Evolutionary conservation across 805 yeast genomes (phyloP).

Genomic region (Kluyveromyces dobzhanskii): DNA sequence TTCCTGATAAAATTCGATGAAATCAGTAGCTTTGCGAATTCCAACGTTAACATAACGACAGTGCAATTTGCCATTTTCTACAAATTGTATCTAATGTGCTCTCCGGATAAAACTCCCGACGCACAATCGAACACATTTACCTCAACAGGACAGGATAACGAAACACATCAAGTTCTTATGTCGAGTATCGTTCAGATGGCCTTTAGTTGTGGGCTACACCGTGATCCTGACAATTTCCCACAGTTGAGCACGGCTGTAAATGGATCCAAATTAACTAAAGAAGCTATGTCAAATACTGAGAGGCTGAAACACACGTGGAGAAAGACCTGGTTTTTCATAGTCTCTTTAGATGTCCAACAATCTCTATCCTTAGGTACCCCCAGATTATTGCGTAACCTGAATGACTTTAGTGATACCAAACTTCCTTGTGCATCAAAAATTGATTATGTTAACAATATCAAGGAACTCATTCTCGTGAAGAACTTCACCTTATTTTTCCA

Average conservation of each 20-base stretch:
- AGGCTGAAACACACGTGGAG: slow-evolving; percentile 43
- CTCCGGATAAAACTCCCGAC: slow-evolving; percentile 38
- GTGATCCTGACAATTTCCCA: slow-evolving; percentile 54
- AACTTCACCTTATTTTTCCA: slow-evolving; percentile 40
- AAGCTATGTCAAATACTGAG: slow-evolving; percentile 25
- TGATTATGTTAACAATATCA: slow-evolving; percentile 31
- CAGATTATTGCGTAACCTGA: slow-evolving; percentile 30
- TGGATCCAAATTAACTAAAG: slow-evolving; percentile 13
- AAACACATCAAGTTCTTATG: slow-evolving; percentile 46
- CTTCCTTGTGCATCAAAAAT: slow-evolving; percentile 34
- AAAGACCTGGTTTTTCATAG: slow-evolving; percentile 47
- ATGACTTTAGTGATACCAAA: slow-evolving; percentile 36
- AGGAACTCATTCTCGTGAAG: slow-evolving; percentile 40
- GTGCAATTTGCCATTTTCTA: slow-evolving; percentile 54
- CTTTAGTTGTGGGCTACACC: slow-evolving; percentile 53
- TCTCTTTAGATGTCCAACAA: slow-evolving; percentile 35
- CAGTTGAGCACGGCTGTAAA: slow-evolving; percentile 26
- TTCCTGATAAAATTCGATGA: slow-evolving; percentile 28
- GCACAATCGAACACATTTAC: slow-evolving; percentile 12
- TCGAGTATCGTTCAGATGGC: slow-evolving; percentile 61
- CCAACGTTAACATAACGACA: slow-evolving; percentile 29
- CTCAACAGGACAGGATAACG: slow-evolving; percentile 38
- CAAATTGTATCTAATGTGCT: slow-evolving; percentile 44
- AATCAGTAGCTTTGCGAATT: slow-evolving; percentile 27
- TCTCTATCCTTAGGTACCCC: slow-evolving; percentile 36